Evolutionary conservation across 257 asterid species (phyloP).

Genomic region (Parsonsia alboflavescens): DNA sequence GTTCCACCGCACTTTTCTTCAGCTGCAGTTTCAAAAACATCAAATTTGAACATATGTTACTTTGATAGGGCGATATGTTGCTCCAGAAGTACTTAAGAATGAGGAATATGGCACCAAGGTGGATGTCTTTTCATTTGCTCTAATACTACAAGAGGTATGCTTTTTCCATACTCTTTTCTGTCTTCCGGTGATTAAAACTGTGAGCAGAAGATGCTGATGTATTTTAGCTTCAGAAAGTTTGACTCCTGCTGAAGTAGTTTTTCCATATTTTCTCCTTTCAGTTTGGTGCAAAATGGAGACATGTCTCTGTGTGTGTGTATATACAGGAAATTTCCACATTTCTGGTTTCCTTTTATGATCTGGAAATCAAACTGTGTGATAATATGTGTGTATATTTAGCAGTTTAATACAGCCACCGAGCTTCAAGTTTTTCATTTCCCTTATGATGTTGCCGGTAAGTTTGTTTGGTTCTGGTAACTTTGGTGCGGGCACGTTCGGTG

Average conservation of each 20-base stretch:
- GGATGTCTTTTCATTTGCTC: conserved; percentile 85
- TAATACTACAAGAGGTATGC: conserved; percentile 79
- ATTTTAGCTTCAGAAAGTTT: neutral
- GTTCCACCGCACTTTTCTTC: neutral
- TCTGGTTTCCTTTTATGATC: neutral
- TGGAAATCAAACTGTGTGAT: neutral
- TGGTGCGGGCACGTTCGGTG: too few species aligned
- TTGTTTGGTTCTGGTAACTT: too few species aligned
- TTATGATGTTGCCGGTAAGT: too few species aligned
- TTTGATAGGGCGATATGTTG: conserved; percentile 64
- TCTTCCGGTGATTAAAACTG: neutral
- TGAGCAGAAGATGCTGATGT: neutral
- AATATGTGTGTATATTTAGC: too few species aligned
- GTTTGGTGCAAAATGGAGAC: neutral
- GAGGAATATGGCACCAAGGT: conserved; percentile 82
- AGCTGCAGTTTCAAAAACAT: conserved; percentile 9
- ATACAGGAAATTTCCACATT: neutral
- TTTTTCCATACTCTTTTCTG: conserved; percentile 16
- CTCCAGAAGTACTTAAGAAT: conserved; percentile 83
- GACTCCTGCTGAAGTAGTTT: neutral
- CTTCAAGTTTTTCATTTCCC: too few species aligned
- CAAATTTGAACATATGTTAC: conserved; percentile 10
- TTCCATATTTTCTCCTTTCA: neutral
- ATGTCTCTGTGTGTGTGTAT: neutral
- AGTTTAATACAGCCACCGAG: too few species aligned